Conservation (phyloP, 176 grass and related monocot genomes). For the Pontederia crassipes region DNA sequence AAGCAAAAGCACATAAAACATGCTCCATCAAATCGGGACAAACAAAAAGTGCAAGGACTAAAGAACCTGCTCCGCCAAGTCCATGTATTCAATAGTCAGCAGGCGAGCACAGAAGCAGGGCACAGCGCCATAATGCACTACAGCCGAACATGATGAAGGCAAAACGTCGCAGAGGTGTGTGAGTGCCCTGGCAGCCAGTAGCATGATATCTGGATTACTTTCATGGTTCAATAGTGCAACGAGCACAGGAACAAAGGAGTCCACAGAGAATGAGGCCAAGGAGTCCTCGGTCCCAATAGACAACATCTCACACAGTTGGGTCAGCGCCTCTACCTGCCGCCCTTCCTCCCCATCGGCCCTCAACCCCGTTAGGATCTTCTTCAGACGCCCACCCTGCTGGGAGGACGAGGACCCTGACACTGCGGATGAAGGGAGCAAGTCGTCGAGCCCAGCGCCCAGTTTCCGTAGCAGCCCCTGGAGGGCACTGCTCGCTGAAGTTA, state of each 20-base stretch:
- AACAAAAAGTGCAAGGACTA: slow-evolving; percentile 8
- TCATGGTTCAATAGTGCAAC: slow-evolving; percentile 58
- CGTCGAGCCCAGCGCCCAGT: slow-evolving; percentile 68
- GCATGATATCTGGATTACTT: slow-evolving; percentile 33
- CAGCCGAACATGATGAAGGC: slow-evolving; percentile 5
- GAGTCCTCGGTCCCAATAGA: slow-evolving; percentile 75
- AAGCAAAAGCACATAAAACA: neutral
- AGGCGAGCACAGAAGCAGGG: slow-evolving; percentile 31
- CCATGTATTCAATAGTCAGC: slow-evolving; percentile 27
- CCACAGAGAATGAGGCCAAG: slow-evolving; percentile 43
- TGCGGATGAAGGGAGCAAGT: slow-evolving; percentile 47
- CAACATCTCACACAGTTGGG: slow-evolving; percentile 67
- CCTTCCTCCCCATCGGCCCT: slow-evolving; percentile 69
- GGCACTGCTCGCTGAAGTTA: slow-evolving; percentile 60
- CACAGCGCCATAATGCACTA: slow-evolving; percentile 18
- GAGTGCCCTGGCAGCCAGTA: slow-evolving; percentile 35
- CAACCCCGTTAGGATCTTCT: slow-evolving; percentile 54
- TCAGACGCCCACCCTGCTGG: slow-evolving; percentile 43
- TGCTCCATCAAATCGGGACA: neutral
- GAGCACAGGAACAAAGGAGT: slow-evolving; percentile 60
- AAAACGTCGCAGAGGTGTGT: slow-evolving; percentile 18
- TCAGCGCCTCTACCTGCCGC: slow-evolving; percentile 51
- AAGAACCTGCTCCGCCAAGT: slow-evolving; percentile 46
- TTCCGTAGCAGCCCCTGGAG: slow-evolving; percentile 72
- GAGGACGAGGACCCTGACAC: slow-evolving; percentile 26